These are phyloP conservation scores for Aphanomyces stellatus DNA, from an alignment of 352 stramenopile species.

Conservation along the genomic window DNA sequence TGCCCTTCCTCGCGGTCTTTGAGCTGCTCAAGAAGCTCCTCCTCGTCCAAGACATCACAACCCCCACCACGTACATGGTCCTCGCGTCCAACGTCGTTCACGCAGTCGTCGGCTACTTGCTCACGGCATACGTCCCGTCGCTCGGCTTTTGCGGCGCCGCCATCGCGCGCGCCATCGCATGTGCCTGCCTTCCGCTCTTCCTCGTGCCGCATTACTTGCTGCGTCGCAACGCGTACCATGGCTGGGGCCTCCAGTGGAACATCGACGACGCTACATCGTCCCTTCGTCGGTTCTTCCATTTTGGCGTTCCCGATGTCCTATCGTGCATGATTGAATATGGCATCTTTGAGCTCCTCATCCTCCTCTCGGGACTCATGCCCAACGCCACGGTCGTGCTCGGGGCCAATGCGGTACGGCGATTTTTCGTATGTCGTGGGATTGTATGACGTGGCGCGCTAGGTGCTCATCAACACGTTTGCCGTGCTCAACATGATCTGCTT, in stretches of 20 bases:
- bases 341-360: conserved; percentile 61
- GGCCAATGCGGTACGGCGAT: conserved; percentile 36
- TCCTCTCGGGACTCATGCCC: conserved; percentile 57
- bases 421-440: neutral
- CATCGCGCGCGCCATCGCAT: conserved; percentile 54
- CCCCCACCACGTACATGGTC: conserved; percentile 68
- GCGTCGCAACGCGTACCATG: conserved; percentile 31
- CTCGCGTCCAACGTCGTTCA: conserved; percentile 73
- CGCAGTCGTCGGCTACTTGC: conserved; percentile 52
- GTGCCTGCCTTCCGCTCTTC: conserved; percentile 41
- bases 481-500: conserved; percentile 72
- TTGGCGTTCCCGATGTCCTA: conserved; percentile 49
- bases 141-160: conserved; percentile 67
- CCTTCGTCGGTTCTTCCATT: conserved; percentile 40
- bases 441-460: neutral
- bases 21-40: conserved; percentile 80
- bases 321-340: conserved; percentile 68
- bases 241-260: conserved; percentile 60
- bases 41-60: conserved; percentile 73
- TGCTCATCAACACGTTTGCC: conserved; percentile 27
- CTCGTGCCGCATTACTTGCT: conserved; percentile 55
- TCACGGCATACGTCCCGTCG: conserved; percentile 69
- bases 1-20: conserved; percentile 76
- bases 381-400: conserved; percentile 52
- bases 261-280: conserved; percentile 34